A percentile compares a stretch with the other conserved stretches of the same genome.
Evolutionary conservation across 768 basidiomycete genomes (phyloP).

Genomic region (Leucocoprinus sp.): DNA sequence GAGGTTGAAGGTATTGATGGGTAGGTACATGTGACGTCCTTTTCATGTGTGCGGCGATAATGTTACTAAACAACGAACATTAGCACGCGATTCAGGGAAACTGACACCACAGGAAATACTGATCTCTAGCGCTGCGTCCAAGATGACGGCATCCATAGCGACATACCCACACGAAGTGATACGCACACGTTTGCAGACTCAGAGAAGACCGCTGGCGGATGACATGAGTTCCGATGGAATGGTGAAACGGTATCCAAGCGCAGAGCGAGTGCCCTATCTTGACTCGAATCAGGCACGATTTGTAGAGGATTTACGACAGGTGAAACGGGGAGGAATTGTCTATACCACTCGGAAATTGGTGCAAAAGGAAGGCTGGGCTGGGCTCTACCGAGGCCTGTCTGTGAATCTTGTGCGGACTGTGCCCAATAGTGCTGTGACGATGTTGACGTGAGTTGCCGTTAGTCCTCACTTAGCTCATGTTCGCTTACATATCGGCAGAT

Average conservation of each 20-base stretch:
- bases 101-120: conserved; percentile 68
- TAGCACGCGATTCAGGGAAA: conserved; percentile 37
- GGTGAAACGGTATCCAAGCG: conserved; percentile 38
- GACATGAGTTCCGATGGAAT: conserved; percentile 54
- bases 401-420: conserved; percentile 93
- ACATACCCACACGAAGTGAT: conserved; percentile 99
- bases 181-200: conserved; percentile 94
- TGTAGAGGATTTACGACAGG: conserved; percentile 8
- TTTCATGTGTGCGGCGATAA: background rate
- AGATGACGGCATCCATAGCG: conserved; percentile 91
- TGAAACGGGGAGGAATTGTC: conserved; percentile 50
- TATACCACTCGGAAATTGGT: conserved; percentile 69
- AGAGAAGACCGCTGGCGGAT: conserved; percentile 55
- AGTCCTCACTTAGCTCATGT: background rate
- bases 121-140: conserved; percentile 84
- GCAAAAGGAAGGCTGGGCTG: conserved; percentile 77
- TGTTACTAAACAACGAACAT: background rate
- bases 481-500: conserved; percentile 22
- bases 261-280: conserved; percentile 4
- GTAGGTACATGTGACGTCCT: conserved; percentile 40
- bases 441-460: conserved; percentile 64
- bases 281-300: conserved; percentile 10
- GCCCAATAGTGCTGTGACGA: conserved; percentile 92
- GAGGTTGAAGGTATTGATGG: conserved; percentile 75
- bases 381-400: conserved; percentile 89